Conservation (phyloP, 78 protist species). For the Dictyostelium capitatum region DNA sequence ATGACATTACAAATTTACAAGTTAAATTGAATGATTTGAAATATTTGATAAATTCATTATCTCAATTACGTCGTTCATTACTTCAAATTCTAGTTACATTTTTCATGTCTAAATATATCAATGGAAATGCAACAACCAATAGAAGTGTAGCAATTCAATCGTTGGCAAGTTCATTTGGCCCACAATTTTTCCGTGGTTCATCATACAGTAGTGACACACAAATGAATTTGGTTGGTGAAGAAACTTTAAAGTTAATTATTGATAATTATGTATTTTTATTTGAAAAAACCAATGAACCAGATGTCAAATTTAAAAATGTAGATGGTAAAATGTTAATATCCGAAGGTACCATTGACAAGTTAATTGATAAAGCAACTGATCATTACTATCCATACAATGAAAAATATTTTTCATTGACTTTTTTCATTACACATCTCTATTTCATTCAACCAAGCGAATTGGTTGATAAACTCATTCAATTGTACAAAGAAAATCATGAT, state of each 20-base stretch:
- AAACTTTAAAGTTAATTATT: conserved; percentile 26
- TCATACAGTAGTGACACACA: neutral
- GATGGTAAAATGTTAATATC: conserved; percentile 41
- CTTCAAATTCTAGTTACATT: conserved; percentile 57
- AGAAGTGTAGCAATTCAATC: neutral
- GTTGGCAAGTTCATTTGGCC: conserved; percentile 34
- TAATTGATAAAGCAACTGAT: conserved; percentile 72
- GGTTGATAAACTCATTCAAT: conserved; percentile 40
- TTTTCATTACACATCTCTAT: conserved; percentile 56
- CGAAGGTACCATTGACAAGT: conserved; percentile 48
- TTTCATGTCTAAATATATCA: conserved; percentile 37
- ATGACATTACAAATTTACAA: conserved; percentile 47
- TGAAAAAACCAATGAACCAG: conserved; percentile 7
- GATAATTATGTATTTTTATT: conserved; percentile 55
- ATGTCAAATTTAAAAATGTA: neutral
- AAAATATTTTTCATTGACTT: conserved; percentile 31
- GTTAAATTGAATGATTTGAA: conserved; percentile 53
- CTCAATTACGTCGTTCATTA: conserved; percentile 40
- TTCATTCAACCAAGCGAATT: conserved; percentile 64
- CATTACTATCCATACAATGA: conserved; percentile 54
- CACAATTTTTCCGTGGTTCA: conserved; percentile 12
- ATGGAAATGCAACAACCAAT: neutral
- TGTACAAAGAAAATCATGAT: conserved; percentile 45
- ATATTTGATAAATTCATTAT: conserved; percentile 17
- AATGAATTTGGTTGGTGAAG: neutral